Evolutionary conservation across 371 early-diverging fungal genomes (phyloP).

Genomic region (Rhizopus stolonifer): DNA sequence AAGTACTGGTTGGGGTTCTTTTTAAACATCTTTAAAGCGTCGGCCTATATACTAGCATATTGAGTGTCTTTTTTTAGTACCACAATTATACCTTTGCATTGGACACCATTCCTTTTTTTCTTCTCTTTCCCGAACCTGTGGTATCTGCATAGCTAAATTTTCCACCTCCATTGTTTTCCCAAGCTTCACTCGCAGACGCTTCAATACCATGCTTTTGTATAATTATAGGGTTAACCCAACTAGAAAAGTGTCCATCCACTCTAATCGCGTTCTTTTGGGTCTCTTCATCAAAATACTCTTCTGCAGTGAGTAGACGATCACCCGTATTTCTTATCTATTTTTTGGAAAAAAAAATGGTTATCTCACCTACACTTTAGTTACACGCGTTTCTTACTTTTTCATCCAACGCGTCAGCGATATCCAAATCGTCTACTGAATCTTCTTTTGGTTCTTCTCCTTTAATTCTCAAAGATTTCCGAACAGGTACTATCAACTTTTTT

Average conservation of each 20-base stretch:
- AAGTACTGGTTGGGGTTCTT: constrained; percentile 78
- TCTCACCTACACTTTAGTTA: too few relatives aligned
- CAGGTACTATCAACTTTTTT: constrained; percentile 14
- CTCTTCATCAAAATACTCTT: constrained; percentile 55
- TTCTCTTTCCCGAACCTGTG: constrained; percentile 46
- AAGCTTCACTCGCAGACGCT: constrained; percentile 59
- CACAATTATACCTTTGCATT: constrained; percentile 38
- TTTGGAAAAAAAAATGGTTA: too few relatives aligned
- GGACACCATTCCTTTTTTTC: constrained; percentile 14
- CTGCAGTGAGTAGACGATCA: constrained; percentile 46
- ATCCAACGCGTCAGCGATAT: constrained; percentile 13
- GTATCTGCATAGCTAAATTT: constrained; percentile 67
- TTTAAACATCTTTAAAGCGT: constrained; percentile 65
- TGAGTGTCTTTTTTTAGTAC: constrained; percentile 1
- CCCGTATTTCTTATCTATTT: background rate
- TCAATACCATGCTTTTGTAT: constrained; percentile 61
- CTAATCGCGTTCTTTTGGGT: constrained; percentile 52
- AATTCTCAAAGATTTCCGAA: constrained; percentile 46
- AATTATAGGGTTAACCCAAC: constrained; percentile 63
- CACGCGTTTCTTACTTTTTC: too few relatives aligned
- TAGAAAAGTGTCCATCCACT: constrained; percentile 61
- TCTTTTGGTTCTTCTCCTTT: constrained; percentile 44
- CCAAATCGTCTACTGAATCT: constrained; percentile 33
- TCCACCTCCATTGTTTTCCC: constrained; percentile 79
- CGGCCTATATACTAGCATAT: constrained; percentile 19